A percentile compares a stretch with the other conserved stretches of the same genome.
These are phyloP conservation scores for Nicotiana paniculata DNA, from an alignment of 257 asterid genomes.

Conservation along the genomic window DNA sequence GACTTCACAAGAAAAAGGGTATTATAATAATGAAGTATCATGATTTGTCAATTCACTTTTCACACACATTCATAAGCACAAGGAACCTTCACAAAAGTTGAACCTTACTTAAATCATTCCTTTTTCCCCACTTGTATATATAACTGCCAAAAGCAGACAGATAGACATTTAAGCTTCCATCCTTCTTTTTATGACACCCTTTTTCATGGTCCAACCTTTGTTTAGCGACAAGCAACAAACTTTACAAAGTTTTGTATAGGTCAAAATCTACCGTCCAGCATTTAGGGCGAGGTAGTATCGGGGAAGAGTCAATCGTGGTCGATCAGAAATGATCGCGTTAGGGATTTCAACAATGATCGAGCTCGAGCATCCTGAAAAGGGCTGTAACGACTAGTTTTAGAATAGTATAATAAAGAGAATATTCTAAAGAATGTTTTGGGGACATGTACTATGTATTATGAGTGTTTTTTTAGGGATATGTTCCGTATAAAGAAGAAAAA, in stretches of 20 bases:
- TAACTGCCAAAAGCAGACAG: conserved; percentile 4
- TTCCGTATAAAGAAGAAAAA: too few species aligned
- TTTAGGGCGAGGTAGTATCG: too few species aligned
- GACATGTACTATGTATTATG: too few species aligned
- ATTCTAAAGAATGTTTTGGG: too few species aligned
- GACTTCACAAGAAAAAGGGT: conserved; percentile 14
- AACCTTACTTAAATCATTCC: conserved; percentile 13
- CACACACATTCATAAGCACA: conserved; percentile 24
- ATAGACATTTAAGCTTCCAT: neutral
- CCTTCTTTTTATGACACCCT: neutral
- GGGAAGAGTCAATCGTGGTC: too few species aligned
- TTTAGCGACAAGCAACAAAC: neutral
- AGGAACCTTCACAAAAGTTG: conserved; percentile 24
- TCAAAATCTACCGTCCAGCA: too few species aligned
- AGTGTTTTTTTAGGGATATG: too few species aligned
- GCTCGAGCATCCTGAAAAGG: too few species aligned
- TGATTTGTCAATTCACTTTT: conserved; percentile 23
- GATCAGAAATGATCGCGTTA: too few species aligned
- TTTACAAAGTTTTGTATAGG: neutral
- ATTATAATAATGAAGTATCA: conserved; percentile 21
- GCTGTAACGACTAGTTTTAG: too few species aligned
- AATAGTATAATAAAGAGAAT: too few species aligned
- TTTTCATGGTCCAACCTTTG: neutral
- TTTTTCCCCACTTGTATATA: conserved; percentile 27
- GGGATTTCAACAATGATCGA: too few species aligned